A percentile compares a stretch with the other conserved stretches of the same genome.
phyloP scores from a whole-genome alignment of 2,329 filamentous ascomycete genomes.

The Fusarium tanahbumbuense region DNA sequence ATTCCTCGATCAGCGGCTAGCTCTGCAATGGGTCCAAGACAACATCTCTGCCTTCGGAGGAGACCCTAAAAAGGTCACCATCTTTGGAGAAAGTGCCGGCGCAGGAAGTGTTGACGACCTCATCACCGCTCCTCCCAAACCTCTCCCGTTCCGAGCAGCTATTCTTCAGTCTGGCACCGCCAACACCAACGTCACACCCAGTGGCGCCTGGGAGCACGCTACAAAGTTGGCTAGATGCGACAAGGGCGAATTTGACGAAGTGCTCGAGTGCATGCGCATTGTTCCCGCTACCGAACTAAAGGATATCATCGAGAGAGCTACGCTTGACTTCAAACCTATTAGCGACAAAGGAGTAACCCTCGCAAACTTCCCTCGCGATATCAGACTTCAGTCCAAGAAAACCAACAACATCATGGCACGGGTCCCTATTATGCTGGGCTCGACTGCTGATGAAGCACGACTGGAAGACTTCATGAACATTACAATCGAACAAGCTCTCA shows the following conservation, averaged over 20 bases:
- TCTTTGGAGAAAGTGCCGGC: slow-evolving; percentile 66
- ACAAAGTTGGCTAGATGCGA: slow-evolving; percentile 26
- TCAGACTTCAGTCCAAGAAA: slow-evolving; percentile 23
- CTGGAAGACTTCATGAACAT: slow-evolving; percentile 11
- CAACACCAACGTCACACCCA: background rate
- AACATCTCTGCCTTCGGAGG: slow-evolving; percentile 63
- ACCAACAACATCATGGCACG: slow-evolving; percentile 27
- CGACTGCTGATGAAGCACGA: slow-evolving; percentile 42
- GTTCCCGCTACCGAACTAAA: slow-evolving; percentile 34
- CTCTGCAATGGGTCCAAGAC: slow-evolving; percentile 61
- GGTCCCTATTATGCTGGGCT: slow-evolving; percentile 42
- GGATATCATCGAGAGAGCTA: slow-evolving; percentile 23
- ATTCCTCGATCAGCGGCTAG: slow-evolving; percentile 56
- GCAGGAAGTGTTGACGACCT: slow-evolving; percentile 64
- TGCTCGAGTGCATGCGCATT: slow-evolving; percentile 43
- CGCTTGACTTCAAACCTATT: slow-evolving; percentile 38
- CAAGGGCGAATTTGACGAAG: background rate
- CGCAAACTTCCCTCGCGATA: slow-evolving; percentile 22
- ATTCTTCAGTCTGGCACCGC: slow-evolving; percentile 45
- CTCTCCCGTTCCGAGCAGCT: slow-evolving; percentile 47
- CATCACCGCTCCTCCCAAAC: slow-evolving; percentile 42
- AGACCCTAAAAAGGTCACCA: slow-evolving; percentile 58
- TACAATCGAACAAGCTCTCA: background rate
- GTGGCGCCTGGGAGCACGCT: slow-evolving; percentile 34
- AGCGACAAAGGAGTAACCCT: slow-evolving; percentile 42